Evolutionary conservation across 345 rosid species (phyloP).

Genomic region (Brassica rapa): DNA sequence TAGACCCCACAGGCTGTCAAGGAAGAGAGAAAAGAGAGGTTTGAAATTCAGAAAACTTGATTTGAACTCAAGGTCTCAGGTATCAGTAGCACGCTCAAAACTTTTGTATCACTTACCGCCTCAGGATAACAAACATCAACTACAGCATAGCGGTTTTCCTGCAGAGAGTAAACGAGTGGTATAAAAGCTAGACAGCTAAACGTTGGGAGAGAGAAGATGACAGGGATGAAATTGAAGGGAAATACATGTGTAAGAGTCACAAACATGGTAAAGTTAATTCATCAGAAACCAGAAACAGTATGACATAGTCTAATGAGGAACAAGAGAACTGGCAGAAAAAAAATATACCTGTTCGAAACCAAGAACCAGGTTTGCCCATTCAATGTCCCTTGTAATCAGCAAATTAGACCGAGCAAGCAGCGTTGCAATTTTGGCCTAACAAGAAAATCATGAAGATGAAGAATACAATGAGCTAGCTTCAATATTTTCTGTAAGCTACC

Average conservation of each 20-base stretch:
- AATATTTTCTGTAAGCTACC: neutral
- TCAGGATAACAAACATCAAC: conserved; percentile 89
- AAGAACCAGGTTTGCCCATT: conserved; percentile 95
- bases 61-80: conserved; percentile 17
- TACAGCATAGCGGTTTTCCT: conserved; percentile 90
- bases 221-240: neutral
- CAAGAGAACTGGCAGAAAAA: neutral
- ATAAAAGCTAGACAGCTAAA: neutral
- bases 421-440: conserved; percentile 66
- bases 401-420: conserved; percentile 94
- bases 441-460: neutral
- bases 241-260: neutral
- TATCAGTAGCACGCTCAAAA: neutral
- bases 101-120: conserved; percentile 53
- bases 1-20: conserved; percentile 84
- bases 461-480: neutral
- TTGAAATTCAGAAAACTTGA: neutral
- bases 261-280: neutral
- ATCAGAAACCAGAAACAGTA: neutral
- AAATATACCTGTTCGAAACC: conserved; percentile 87
- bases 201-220: neutral
- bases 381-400: conserved; percentile 93
- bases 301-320: conserved; percentile 1
- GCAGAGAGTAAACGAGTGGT: conserved; percentile 33
- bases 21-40: conserved; percentile 5